Evolutionary conservation across 192 early-diverging fungal genomes (phyloP).

Genomic region (Coemansia sp.): DNA sequence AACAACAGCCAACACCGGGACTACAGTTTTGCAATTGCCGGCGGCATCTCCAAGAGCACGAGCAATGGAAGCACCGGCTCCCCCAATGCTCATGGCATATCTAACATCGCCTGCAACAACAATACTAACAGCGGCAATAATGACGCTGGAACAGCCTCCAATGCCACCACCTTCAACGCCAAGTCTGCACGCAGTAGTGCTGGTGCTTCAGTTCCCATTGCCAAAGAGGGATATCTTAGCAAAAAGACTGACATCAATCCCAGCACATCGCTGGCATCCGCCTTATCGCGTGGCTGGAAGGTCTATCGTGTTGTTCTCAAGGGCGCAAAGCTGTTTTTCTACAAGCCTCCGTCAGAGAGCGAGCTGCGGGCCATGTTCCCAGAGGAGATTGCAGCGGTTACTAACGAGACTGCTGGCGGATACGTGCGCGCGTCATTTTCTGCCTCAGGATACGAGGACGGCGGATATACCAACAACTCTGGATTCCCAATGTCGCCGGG

Average conservation of each 20-base stretch:
- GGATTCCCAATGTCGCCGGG: slow-evolving; percentile 58
- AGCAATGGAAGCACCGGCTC: slow-evolving; percentile 6
- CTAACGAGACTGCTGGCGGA: slow-evolving; percentile 51
- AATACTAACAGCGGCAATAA: background rate
- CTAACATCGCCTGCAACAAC: background rate
- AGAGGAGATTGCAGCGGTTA: slow-evolving; percentile 52
- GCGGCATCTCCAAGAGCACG: slow-evolving; percentile 13
- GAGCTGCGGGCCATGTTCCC: slow-evolving; percentile 59
- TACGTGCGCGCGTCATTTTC: slow-evolving; percentile 45
- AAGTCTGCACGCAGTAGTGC: slow-evolving; percentile 47
- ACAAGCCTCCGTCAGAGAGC: slow-evolving; percentile 62
- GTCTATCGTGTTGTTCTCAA: slow-evolving; percentile 71
- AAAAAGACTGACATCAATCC: slow-evolving; percentile 73
- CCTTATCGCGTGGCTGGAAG: slow-evolving; percentile 70
- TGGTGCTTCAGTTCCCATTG: slow-evolving; percentile 25
- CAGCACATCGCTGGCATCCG: slow-evolving; percentile 58
- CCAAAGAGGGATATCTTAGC: slow-evolving; percentile 70
- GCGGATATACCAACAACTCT: slow-evolving; percentile 9
- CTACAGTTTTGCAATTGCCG: slow-evolving; percentile 53
- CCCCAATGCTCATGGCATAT: background rate
- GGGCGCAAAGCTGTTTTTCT: slow-evolving; percentile 76
- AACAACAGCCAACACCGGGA: slow-evolving; percentile 31
- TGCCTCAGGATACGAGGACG: slow-evolving; percentile 20
- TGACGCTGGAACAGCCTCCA: background rate
- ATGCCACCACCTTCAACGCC: background rate